Conservation (phyloP, 495 filamentous ascomycete genomes). For the Neurospora sp. region DNA sequence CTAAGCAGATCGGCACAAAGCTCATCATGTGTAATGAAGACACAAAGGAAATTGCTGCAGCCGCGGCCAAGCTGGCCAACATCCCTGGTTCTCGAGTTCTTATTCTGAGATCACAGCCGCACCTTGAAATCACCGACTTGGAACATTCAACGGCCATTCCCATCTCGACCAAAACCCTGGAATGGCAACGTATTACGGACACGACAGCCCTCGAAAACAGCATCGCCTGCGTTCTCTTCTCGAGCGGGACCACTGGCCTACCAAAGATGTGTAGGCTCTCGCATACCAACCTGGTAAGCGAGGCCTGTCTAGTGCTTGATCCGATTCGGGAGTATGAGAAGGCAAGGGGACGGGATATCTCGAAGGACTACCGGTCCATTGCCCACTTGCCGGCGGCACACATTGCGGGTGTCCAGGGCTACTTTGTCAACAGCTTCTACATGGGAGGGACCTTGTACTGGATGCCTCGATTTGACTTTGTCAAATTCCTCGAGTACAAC, state of each 20-base stretch:
- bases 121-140: slow-evolving; percentile 3
- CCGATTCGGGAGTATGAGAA: slow-evolving; percentile 4
- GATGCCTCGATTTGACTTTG: slow-evolving; percentile 40
- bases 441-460: slow-evolving; percentile 37
- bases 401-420: slow-evolving; percentile 34
- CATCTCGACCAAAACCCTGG: slow-evolving; percentile 7
- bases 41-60: slow-evolving; percentile 43
- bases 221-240: slow-evolving; percentile 65
- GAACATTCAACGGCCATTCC: not conserved
- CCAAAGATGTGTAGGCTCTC: slow-evolving; percentile 77
- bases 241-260: slow-evolving; percentile 71
- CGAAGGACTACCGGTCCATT: slow-evolving; percentile 24
- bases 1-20: slow-evolving; percentile 34
- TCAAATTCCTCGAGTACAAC: slow-evolving; percentile 32
- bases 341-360: not conserved
- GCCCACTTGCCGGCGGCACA: slow-evolving; percentile 43
- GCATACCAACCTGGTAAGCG: slow-evolving; percentile 53
- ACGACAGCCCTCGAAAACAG: slow-evolving; percentile 21
- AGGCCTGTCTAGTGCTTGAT: slow-evolving; percentile 13
- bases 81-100: slow-evolving; percentile 35
- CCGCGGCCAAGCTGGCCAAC: slow-evolving; percentile 50
- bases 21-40: slow-evolving; percentile 43
- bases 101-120: slow-evolving; percentile 15
- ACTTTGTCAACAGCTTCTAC: slow-evolving; percentile 29
- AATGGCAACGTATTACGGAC: slow-evolving; percentile 39